phyloP scores from a whole-genome alignment of 2,329 filamentous ascomycete species.

The Gnomoniopsis sp. region DNA sequence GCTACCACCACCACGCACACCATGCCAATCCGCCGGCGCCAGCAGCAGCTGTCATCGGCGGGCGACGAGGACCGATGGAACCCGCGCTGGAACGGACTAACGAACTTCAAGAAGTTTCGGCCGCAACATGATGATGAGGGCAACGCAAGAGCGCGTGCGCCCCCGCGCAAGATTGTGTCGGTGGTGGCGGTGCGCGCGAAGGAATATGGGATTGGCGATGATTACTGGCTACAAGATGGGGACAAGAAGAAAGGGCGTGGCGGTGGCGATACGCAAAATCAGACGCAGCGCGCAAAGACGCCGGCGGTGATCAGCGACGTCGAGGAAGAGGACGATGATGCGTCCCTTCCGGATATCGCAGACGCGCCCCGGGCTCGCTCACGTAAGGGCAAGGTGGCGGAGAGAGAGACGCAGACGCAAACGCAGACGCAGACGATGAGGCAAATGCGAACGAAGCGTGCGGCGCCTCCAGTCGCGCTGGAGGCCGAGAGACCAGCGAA shows the following conservation, averaged over 20 bases:
- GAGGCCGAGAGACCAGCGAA: constrained; percentile 34
- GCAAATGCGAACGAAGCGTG: constrained; percentile 27
- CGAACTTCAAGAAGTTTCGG: constrained; percentile 91
- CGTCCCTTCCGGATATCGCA: constrained; percentile 17
- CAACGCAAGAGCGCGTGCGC: constrained; percentile 9
- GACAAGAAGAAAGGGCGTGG: constrained; percentile 34
- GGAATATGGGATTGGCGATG: constrained; percentile 70
- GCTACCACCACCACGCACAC: constrained; percentile 74
- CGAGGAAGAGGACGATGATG: constrained; percentile 20
- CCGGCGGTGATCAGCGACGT: constrained; percentile 35
- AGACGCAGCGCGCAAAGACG: constrained; percentile 1
- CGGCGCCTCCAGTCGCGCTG: constrained; percentile 28
- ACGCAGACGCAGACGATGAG: constrained; percentile 21
- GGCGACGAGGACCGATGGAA: constrained; percentile 68
- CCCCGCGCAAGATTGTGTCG: constrained; percentile 59
- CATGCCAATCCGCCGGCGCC: constrained; percentile 57
- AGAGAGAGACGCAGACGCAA: constrained; percentile 25
- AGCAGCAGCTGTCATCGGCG: constrained; percentile 39
- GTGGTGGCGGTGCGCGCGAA: constrained; percentile 70
- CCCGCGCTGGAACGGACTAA: constrained; percentile 85
- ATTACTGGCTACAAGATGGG: constrained; percentile 67
- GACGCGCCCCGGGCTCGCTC: constrained; percentile 26
- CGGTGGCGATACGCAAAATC: constrained; percentile 22
- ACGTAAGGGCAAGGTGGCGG: constrained; percentile 30
- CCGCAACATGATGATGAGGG: constrained; percentile 45